These are phyloP conservation scores for Nepenthes gracilis DNA, from an alignment of 148 eudicot genomes.

Conservation along the genomic window DNA sequence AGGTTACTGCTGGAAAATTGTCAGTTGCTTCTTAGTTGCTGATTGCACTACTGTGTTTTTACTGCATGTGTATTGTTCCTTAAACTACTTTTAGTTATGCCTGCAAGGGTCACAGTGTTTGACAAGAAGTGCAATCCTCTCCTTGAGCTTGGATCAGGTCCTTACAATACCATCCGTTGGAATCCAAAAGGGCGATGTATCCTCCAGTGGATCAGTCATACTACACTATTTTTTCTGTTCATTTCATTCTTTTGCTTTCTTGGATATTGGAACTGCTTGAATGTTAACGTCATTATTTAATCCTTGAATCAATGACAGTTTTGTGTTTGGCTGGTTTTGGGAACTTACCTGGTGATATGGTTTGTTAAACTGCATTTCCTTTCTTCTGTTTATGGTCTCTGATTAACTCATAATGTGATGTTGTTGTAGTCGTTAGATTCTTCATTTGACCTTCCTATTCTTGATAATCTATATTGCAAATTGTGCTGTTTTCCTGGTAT, in stretches of 20 bases:
- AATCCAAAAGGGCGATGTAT: slow-evolving; percentile 98
- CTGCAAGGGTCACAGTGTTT: slow-evolving; percentile 87
- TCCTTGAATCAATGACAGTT: slow-evolving; percentile 60
- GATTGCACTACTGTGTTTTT: background rate
- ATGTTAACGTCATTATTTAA: slow-evolving; percentile 5
- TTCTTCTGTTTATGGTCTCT: background rate
- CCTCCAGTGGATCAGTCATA: slow-evolving; percentile 20
- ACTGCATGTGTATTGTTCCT: slow-evolving; percentile 24
- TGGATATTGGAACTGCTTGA: slow-evolving; percentile 1
- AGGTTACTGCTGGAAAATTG: too few species aligned
- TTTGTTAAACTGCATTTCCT: slow-evolving; percentile 20
- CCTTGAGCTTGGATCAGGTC: slow-evolving; percentile 89
- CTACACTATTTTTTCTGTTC: background rate
- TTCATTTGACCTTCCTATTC: too few species aligned
- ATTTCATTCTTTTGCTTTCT: background rate
- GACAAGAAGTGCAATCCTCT: slow-evolving; percentile 92
- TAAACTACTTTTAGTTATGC: slow-evolving; percentile 75
- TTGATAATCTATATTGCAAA: too few species aligned
- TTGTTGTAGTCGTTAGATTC: too few species aligned
- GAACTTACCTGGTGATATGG: slow-evolving; percentile 98
- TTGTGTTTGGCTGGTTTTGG: slow-evolving; percentile 98
- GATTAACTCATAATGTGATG: background rate
- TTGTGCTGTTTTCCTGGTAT: too few species aligned
- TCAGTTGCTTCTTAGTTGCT: too few species aligned
- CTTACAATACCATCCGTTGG: slow-evolving; percentile 93